These are phyloP conservation scores for Cenchrus fungigraminus DNA, from an alignment of 176 grass and related monocot species.

Conservation along the genomic window DNA sequence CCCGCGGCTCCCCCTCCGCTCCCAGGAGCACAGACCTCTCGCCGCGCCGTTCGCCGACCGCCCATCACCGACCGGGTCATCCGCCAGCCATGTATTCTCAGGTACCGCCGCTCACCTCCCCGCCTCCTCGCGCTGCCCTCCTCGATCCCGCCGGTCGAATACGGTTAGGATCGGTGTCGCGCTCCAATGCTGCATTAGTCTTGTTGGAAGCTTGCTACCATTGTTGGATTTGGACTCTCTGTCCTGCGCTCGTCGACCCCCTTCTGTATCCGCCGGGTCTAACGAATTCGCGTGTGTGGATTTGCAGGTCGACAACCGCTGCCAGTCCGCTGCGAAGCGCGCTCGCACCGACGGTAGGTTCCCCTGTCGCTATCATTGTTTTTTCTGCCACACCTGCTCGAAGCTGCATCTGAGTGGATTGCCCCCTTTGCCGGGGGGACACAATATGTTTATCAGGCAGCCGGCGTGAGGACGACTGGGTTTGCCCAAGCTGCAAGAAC, in stretches of 20 bases:
- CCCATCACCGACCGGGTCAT: not conserved
- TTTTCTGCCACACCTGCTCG: not conserved
- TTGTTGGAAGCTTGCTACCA: not conserved
- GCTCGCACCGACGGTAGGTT: constrained; percentile 81
- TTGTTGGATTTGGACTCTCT: not conserved
- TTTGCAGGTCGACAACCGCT: constrained; percentile 70
- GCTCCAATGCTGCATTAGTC: not conserved
- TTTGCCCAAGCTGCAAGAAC: constrained; percentile 80
- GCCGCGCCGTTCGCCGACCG: not conserved
- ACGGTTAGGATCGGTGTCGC: not conserved
- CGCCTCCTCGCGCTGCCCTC: not conserved
- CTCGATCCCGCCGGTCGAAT: constrained; percentile 12
- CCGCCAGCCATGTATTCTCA: constrained; percentile 55
- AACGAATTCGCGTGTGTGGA: not conserved
- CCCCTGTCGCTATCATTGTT: not conserved
- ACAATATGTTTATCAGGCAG: constrained; percentile 41
- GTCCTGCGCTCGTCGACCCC: not conserved
- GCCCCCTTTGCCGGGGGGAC: not conserved
- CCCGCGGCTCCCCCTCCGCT: not conserved
- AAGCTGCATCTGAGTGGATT: constrained; percentile 14
- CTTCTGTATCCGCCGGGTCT: not conserved
- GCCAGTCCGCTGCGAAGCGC: constrained; percentile 72
- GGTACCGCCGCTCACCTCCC: constrained; percentile 34
- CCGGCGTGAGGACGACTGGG: constrained; percentile 84
- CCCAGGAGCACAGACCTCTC: not conserved